A percentile compares a stretch with the other conserved stretches of the same genome.
These are phyloP conservation scores for Mycena sanguinolenta DNA, from an alignment of 768 basidiomycete genomes.

Conservation along the genomic window DNA sequence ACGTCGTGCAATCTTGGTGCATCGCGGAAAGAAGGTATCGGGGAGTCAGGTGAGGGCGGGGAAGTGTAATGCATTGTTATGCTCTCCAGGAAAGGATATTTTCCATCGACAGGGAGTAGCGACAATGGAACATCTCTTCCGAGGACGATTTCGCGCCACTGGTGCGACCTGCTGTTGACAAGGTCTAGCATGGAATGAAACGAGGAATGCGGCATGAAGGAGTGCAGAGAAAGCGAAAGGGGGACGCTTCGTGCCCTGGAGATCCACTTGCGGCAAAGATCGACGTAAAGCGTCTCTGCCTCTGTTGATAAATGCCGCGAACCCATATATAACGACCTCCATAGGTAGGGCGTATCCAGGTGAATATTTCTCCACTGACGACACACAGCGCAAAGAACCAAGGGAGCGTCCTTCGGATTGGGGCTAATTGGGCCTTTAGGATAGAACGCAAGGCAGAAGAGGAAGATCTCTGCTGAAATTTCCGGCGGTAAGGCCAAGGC, in stretches of 20 bases:
- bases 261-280: slow-evolving; percentile 3
- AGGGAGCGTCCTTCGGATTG: too few relatives aligned
- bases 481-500: not conserved
- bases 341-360: too few relatives aligned
- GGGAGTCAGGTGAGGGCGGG: not conserved
- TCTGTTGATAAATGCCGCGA: too few relatives aligned
- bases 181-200: not conserved
- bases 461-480: slow-evolving; percentile 1
- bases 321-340: too few relatives aligned
- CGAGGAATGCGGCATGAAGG: too few relatives aligned
- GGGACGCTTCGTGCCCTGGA: not conserved
- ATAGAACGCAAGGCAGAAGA: not conserved
- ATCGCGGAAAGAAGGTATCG: not conserved
- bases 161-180: not conserved
- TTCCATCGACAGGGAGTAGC: not conserved
- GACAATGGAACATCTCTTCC: not conserved
- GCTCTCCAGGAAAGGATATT: slow-evolving; percentile 15
- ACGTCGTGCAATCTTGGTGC: slow-evolving; percentile 5
- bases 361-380: too few relatives aligned
- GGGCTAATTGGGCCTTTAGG: too few relatives aligned
- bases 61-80: not conserved
- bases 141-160: not conserved
- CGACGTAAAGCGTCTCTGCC: not conserved
- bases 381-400: too few relatives aligned
- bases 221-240: not conserved